Percentiles rank a stretch among this genome's conserved stretches.
These are phyloP conservation scores for Camelina neglecta DNA, from an alignment of 345 rosid genomes.

Conservation along the genomic window DNA sequence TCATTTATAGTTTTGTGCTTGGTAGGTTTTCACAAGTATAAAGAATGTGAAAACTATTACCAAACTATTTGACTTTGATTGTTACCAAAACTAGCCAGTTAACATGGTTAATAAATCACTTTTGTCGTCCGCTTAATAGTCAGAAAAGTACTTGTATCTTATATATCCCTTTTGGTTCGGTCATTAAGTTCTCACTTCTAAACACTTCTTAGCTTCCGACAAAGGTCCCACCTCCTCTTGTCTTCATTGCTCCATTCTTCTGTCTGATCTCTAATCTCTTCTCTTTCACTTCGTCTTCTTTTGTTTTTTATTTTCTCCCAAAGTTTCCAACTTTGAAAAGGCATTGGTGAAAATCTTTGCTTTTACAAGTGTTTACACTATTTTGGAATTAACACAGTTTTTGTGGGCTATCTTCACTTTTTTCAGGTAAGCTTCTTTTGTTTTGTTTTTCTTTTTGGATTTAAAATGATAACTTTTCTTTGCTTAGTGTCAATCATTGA, in stretches of 20 bases:
- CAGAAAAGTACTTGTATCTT: too few species aligned
- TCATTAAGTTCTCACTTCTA: neutral
- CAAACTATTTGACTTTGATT: too few species aligned
- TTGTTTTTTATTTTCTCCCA: too few species aligned
- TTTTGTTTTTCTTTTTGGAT: constrained; percentile 20
- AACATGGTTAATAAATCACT: neutral
- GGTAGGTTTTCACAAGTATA: too few species aligned
- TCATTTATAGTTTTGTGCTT: too few species aligned
- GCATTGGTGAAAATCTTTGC: constrained; percentile 13
- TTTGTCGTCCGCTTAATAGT: constrained; percentile 11
- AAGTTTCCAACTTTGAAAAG: constrained; percentile 2
- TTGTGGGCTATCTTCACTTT: constrained; percentile 36
- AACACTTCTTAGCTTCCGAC: constrained; percentile 22
- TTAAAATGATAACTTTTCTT: neutral
- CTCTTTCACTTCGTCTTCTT: constrained; percentile 11
- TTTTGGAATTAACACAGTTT: constrained; percentile 3
- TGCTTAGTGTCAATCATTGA: constrained; percentile 7
- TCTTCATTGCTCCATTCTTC: constrained; percentile 24
- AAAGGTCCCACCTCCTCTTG: constrained; percentile 39
- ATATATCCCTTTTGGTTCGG: too few species aligned
- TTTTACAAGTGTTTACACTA: constrained; percentile 14
- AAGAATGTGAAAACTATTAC: too few species aligned
- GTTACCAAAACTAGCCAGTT: too few species aligned
- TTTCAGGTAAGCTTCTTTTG: constrained; percentile 23
- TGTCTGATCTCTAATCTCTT: constrained; percentile 30